phyloP scores from a whole-genome alignment of 345 rosid species.

The Triadica sebifera region DNA sequence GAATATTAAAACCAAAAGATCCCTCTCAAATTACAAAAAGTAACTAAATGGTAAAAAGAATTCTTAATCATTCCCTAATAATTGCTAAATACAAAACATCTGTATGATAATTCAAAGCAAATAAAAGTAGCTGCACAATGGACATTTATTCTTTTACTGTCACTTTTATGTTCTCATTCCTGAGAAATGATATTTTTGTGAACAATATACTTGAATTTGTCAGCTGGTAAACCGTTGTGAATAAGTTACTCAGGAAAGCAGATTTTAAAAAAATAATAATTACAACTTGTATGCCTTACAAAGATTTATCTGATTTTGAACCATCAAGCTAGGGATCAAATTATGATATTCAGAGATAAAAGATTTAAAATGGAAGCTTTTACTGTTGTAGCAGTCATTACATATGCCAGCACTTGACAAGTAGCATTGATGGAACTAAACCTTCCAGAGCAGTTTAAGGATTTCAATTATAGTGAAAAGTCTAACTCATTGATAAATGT shows the following conservation, averaged over 20 bases:
- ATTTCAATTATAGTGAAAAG: not conserved
- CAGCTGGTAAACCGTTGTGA: not conserved
- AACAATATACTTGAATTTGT: not conserved
- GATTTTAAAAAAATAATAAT: not conserved
- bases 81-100: not conserved
- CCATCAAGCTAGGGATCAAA: too few species aligned
- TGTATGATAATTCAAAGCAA: not conserved
- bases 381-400: too few species aligned
- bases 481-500: not conserved
- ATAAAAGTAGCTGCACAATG: not conserved
- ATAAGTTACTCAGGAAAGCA: not conserved
- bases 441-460: too few species aligned
- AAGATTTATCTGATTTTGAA: not conserved
- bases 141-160: not conserved
- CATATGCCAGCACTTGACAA: too few species aligned
- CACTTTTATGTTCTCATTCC: conserved; percentile 1
- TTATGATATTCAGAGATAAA: too few species aligned
- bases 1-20: not conserved
- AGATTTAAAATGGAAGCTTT: too few species aligned
- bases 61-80: not conserved
- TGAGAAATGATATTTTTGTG: conserved; percentile 5
- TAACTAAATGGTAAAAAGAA: not conserved
- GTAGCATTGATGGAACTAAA: too few species aligned
- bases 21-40: not conserved
- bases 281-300: not conserved